Conservation (phyloP, 1,284 basidiomycete species). For the Afroboletus lepidellus region DNA sequence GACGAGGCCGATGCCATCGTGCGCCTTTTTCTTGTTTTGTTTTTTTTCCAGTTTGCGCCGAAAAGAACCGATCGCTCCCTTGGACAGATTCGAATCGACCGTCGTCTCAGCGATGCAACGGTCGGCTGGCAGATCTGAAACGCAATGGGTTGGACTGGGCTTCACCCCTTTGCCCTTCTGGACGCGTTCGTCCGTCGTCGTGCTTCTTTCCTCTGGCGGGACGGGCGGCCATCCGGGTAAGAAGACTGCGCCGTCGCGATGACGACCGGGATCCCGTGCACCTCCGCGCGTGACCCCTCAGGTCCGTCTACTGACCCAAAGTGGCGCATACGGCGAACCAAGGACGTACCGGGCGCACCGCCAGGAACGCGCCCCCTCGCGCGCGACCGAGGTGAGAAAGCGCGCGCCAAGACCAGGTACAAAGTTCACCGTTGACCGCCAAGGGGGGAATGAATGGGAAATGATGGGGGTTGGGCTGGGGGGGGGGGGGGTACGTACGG, state of each 20-base stretch:
- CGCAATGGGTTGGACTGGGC: too few species aligned
- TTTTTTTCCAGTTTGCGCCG: too few species aligned
- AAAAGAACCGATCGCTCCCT: too few species aligned
- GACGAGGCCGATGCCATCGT: too few species aligned
- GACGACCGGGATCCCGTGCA: slow-evolving; percentile 28
- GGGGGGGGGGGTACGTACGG: too few species aligned
- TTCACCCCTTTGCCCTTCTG: too few species aligned
- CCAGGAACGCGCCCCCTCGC: slow-evolving; percentile 3
- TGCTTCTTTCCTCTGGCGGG: neutral
- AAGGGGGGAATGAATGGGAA: too few species aligned
- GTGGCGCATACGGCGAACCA: slow-evolving; percentile 1
- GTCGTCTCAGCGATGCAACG: too few species aligned
- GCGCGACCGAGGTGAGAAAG: slow-evolving; percentile 2
- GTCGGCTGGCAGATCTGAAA: too few species aligned
- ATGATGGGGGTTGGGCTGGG: too few species aligned
- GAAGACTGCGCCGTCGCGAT: slow-evolving; percentile 23
- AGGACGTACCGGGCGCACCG: slow-evolving; percentile 3
- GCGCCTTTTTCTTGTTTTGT: too few species aligned
- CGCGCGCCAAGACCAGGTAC: slow-evolving; percentile 15
- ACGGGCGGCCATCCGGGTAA: slow-evolving; percentile 11
- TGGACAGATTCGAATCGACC: too few species aligned
- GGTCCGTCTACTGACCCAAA: slow-evolving; percentile 3
- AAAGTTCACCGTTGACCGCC: slow-evolving; percentile 14
- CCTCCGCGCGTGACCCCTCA: slow-evolving; percentile 1
- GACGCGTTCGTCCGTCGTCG: neutral